Conservation (phyloP, 176 grass and related monocot genomes). For the Olyra latifolia region DNA sequence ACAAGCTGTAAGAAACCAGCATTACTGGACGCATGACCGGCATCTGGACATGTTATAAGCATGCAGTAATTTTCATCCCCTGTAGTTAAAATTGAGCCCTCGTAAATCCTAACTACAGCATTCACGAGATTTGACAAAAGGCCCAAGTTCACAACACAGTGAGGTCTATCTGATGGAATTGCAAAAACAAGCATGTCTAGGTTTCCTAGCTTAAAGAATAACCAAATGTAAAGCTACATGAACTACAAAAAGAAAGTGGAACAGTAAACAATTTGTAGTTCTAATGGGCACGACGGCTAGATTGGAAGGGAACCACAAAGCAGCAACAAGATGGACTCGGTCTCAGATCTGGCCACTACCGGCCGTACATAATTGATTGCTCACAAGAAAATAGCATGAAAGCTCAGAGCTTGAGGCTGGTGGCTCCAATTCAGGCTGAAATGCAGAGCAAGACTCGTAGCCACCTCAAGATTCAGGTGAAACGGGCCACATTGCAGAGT, state of each 20-base stretch:
- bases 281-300: background rate
- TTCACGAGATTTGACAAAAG: background rate
- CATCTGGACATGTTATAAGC: background rate
- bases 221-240: background rate
- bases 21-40: background rate
- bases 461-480: background rate
- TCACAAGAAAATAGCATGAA: background rate
- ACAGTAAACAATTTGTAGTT: background rate
- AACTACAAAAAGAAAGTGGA: background rate
- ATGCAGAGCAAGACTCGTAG: background rate
- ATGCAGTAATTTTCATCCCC: background rate
- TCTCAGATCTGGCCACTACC: slow-evolving; percentile 17
- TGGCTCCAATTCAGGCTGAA: background rate
- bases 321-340: background rate
- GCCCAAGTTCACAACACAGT: background rate
- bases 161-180: background rate
- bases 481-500: background rate
- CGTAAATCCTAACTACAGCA: background rate
- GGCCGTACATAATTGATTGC: background rate
- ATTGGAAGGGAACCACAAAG: background rate
- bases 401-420: background rate
- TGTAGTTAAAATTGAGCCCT: background rate
- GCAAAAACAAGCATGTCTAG: background rate
- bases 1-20: background rate
- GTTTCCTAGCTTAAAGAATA: slow-evolving; percentile 26